Base-by-base conservation (phyloP, 768 basidiomycete genomes). In the Coprinopsis marcescibilis region DNA sequence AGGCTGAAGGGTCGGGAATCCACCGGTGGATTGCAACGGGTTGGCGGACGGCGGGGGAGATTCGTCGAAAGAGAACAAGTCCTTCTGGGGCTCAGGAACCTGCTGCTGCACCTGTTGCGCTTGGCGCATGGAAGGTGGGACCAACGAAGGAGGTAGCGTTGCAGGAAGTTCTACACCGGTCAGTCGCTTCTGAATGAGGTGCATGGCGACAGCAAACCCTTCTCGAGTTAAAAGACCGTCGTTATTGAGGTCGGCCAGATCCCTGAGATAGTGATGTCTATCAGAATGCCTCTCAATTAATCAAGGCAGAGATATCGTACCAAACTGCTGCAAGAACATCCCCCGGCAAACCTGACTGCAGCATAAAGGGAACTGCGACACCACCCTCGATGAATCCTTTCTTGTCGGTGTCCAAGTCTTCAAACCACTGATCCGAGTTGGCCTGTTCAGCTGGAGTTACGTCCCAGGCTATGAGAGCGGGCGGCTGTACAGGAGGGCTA, bases 171-270 rank as follows among this genome's bases (percentile, higher is more conserved):
- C 83, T 51, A 79, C 80, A 14, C 95, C 93, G 5, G 78, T 73
- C 7, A 96, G 67, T 63, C 85, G 91, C 58, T 77, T 77, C 64
- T 89, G 88, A 56, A 99, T 97, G 27, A 99, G 76, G 65, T 95
- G 80, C 81, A 94, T 81, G 3, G 93, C 96, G 36, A 98, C 85
- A 6, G 96, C 95, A 63, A 99, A 98, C 12, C 92, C 90, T 40
- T 97, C 94, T 43, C 83, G 77, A 2, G 83, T 92, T 39, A 99
- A 72, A 45, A 74, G 77, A 1, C 96, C 96, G 47, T 95, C 86
- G 43, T 85, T 85, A 51, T 85, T 80, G 19, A 97, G 75, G 59
- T 98, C 95, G 21, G 92, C 76, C 15, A 99, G 77, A 63, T 99
- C 96, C 95, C 94, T 97, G 49, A 15, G 10, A 40, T 8, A 6